Base-by-base conservation (phyloP, 192 early-diverging fungal species). In the Coemansia sp. region DNA sequence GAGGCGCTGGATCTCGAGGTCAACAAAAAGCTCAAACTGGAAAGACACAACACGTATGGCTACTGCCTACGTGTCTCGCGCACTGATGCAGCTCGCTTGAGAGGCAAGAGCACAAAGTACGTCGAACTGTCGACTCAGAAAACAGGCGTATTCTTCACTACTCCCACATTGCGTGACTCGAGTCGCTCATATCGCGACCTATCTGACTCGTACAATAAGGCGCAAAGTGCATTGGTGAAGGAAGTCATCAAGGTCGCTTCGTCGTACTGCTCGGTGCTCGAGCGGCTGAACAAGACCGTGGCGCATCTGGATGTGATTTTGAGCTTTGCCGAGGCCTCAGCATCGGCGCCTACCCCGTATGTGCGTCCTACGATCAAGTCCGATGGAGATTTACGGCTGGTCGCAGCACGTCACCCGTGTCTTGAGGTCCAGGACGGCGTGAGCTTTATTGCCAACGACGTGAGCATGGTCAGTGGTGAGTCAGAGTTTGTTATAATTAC, bases 371-470 rank as follows among this genome's bases (percentile, higher is more conserved):
- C 39, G 2, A 50, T 84, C 86, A 64, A n/a, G 18, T 86, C 87
- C 16, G 79, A 87, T 57, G 92, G 91, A 33, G 83, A 90, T 50
- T 75, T 97, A n/a, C 31, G 82, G 6, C 80, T 99, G 65, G 76
- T 80, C 34, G 88, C 82, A 7, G 86, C 93, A 1, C 87, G 97
- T 61, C 97, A 99, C 74, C 96, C 97, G 16, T 97, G 95, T 71
- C 67, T 99, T 39, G 97, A 99, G 72, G 90, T 92, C 10, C 96
- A 98, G 71, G 92, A 95, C 49, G 91, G 90, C 66, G 92, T 96
- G 39, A 87, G 90, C 7, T 97, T 98, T 77, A 99, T 99, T 83
- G 92, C 94, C 27, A 98, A 98, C 73, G 94, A 97, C 76, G 94
- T 94, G 1, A 83, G 81, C 40, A 82, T 98, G 80, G 65, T 81